Evolutionary conservation across 129 eudicot genomes (phyloP).

Genomic region (Glebionis coronaria): DNA sequence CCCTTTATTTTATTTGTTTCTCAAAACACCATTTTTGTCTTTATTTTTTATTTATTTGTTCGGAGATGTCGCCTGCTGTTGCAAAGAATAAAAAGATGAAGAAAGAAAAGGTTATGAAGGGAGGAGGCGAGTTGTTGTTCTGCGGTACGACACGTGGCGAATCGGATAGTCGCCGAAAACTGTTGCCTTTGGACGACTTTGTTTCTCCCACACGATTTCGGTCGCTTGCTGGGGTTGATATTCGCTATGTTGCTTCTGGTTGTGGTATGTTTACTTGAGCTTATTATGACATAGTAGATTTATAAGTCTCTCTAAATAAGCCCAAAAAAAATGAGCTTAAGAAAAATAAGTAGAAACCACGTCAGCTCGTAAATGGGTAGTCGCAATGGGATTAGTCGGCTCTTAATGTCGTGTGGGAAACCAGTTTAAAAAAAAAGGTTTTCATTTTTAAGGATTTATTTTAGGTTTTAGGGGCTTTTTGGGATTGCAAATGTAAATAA

Average conservation of each 20-base stretch:
- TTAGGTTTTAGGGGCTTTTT: background rate
- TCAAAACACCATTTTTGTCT: background rate
- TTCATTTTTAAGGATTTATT: background rate
- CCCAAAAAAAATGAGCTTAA: too few relatives aligned
- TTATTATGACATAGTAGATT: background rate
- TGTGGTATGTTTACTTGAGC: constrained; percentile 44
- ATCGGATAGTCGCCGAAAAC: background rate
- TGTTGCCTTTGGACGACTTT: constrained; percentile 37
- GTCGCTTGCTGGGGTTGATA: constrained; percentile 78
- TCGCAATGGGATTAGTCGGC: too few relatives aligned
- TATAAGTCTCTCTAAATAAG: background rate
- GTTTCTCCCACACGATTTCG: constrained; percentile 76
- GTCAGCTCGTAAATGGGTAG: too few relatives aligned
- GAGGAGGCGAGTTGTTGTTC: background rate
- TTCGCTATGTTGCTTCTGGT: constrained; percentile 78
- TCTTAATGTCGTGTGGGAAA: too few relatives aligned
- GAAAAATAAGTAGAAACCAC: too few relatives aligned
- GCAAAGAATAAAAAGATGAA: background rate
- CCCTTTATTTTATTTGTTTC: background rate
- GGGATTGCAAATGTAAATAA: too few relatives aligned
- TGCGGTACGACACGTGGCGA: background rate
- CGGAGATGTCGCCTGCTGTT: background rate
- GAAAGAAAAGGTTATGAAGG: background rate
- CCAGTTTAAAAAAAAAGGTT: too few relatives aligned
- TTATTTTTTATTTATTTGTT: background rate